Evolutionary conservation across 2,329 filamentous ascomycete genomes (phyloP).

Genomic region (Boeremia exigua): DNA sequence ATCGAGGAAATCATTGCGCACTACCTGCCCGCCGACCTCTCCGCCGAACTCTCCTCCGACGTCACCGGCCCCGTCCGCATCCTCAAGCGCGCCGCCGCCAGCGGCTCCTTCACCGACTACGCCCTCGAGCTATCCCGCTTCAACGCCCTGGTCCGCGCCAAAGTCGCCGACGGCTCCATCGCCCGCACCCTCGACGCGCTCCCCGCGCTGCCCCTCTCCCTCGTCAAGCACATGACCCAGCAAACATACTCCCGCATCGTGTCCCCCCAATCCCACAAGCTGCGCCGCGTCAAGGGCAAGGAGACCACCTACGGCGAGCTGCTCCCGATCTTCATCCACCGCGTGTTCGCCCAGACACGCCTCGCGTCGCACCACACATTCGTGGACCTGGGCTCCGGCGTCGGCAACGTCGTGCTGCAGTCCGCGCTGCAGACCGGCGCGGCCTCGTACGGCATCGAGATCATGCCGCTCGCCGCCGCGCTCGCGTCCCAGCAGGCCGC

Average conservation of each 20-base stretch:
- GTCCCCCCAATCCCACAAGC: slow-evolving; percentile 81
- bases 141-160: slow-evolving; percentile 71
- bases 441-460: slow-evolving; percentile 94
- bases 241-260: slow-evolving; percentile 94
- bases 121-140: slow-evolving; percentile 75
- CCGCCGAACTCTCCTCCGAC: slow-evolving; percentile 72
- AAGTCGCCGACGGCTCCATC: slow-evolving; percentile 74
- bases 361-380: slow-evolving; percentile 87
- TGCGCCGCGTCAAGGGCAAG: slow-evolving; percentile 86
- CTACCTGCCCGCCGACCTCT: slow-evolving; percentile 76
- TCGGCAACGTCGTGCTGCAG: slow-evolving; percentile 94
- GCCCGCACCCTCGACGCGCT: slow-evolving; percentile 72
- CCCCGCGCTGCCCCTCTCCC: slow-evolving; percentile 69
- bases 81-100: slow-evolving; percentile 75
- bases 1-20: slow-evolving; percentile 69
- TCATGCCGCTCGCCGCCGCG: slow-evolving; percentile 88
- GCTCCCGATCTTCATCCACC: slow-evolving; percentile 80
- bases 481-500: slow-evolving; percentile 79
- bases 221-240: slow-evolving; percentile 77
- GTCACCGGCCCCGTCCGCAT: slow-evolving; percentile 76
- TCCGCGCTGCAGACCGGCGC: slow-evolving; percentile 92
- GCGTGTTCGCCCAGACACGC: slow-evolving; percentile 77
- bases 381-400: slow-evolving; percentile 92
- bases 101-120: slow-evolving; percentile 72
- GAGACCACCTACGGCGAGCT: slow-evolving; percentile 96